These are phyloP conservation scores for Sphagnum magellanicum DNA, from an alignment of 228 moss, liverwort and hornwort species.

Conservation along the genomic window DNA sequence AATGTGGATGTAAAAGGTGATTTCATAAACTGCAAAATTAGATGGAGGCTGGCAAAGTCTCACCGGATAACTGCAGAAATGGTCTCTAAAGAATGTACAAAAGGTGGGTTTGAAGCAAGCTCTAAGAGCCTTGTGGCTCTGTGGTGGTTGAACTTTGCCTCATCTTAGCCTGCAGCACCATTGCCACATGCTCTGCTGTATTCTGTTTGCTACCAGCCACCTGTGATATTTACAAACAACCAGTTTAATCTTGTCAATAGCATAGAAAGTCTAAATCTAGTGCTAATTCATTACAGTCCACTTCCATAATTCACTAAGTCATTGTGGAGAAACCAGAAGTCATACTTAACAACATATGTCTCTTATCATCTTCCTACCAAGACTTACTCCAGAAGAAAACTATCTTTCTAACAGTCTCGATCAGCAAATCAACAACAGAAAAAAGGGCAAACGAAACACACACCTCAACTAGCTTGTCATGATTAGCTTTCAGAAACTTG, in stretches of 20 bases:
- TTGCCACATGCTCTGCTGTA: constrained; percentile 73
- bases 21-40: too few relatives aligned
- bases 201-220: constrained; percentile 73
- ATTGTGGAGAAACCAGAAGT: background rate
- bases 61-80: too few relatives aligned
- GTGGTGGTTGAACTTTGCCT: constrained; percentile 25
- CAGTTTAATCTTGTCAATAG: too few relatives aligned
- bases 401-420: background rate
- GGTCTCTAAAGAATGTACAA: background rate
- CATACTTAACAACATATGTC: background rate
- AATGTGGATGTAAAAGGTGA: too few relatives aligned
- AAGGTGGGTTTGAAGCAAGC: constrained; percentile 1
- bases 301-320: background rate
- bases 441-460: background rate
- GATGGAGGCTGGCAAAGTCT: too few relatives aligned
- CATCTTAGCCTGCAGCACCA: constrained; percentile 91
- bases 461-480: constrained; percentile 94
- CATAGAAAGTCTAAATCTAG: too few relatives aligned
- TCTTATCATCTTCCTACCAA: background rate
- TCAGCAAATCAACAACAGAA: background rate
- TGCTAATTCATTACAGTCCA: background rate
- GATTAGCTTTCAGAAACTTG: constrained; percentile 81
- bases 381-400: background rate
- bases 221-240: constrained; percentile 21
- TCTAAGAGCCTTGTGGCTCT: constrained; percentile 27